Percentiles rank a stretch among this genome's conserved stretches.
Conservation (phyloP, 2,329 filamentous ascomycete genomes). For the Ceratocystis cacaofunesta region DNA sequence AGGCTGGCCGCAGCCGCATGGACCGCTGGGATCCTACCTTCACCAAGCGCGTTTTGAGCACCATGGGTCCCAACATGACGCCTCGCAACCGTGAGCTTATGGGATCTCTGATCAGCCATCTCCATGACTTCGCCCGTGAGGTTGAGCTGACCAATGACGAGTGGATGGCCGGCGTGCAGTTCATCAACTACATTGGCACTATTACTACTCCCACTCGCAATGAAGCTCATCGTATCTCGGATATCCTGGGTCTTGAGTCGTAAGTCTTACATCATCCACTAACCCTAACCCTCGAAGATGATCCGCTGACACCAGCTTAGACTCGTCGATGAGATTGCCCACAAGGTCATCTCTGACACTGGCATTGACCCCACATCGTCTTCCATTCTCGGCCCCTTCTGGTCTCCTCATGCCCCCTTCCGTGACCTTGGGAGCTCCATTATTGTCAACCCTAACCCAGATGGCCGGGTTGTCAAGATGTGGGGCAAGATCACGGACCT, state of each 20-base stretch:
- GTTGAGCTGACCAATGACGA: constrained; percentile 63
- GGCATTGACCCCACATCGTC: constrained; percentile 54
- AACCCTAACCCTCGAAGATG: neutral
- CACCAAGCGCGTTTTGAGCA: constrained; percentile 56
- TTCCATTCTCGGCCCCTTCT: constrained; percentile 64
- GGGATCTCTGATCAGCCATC: constrained; percentile 48
- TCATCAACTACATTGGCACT: constrained; percentile 60
- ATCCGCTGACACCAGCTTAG: constrained; percentile 24
- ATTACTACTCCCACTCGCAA: constrained; percentile 54
- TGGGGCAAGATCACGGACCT: constrained; percentile 53
- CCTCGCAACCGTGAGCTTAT: constrained; percentile 51
- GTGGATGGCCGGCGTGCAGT: constrained; percentile 62
- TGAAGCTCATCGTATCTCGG: constrained; percentile 57
- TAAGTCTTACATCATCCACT: constrained; percentile 25
- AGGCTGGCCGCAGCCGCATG: constrained; percentile 7
- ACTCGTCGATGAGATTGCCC: constrained; percentile 51
- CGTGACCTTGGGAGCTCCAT: constrained; percentile 50
- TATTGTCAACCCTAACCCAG: constrained; percentile 44
- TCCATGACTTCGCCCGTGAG: constrained; percentile 67
- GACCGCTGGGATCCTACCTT: constrained; percentile 49
- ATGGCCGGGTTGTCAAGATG: constrained; percentile 49
- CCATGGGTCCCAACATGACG: constrained; percentile 54
- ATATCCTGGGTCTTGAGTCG: constrained; percentile 61
- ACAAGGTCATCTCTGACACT: constrained; percentile 47
- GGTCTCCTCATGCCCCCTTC: constrained; percentile 61